phyloP scores from a whole-genome alignment of 1,284 basidiomycete species.

The Porogramme epimiltina region DNA sequence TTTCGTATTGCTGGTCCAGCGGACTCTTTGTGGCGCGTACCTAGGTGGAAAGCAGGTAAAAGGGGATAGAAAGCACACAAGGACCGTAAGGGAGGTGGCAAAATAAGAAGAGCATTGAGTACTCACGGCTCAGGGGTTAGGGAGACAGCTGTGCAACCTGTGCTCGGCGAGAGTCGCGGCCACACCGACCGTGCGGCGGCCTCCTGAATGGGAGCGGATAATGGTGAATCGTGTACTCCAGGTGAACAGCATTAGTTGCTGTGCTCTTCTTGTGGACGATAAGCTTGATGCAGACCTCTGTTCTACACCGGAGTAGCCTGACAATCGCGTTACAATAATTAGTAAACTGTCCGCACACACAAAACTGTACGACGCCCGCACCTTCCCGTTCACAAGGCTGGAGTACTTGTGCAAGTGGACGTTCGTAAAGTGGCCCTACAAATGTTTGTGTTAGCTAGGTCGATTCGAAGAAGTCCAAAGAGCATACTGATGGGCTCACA shows the following conservation, averaged over 20 bases:
- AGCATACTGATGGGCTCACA: constrained; percentile 66
- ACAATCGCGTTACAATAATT: not conserved
- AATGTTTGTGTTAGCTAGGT: not conserved
- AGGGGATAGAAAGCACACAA: constrained; percentile 5
- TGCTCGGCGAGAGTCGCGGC: constrained; percentile 67
- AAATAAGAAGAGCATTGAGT: constrained; percentile 12
- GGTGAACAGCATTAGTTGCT: constrained; percentile 53
- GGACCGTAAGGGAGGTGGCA: constrained; percentile 9
- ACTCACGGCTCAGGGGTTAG: constrained; percentile 83
- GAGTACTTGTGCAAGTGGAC: constrained; percentile 90
- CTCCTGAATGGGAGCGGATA: constrained; percentile 74
- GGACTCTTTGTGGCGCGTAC: constrained; percentile 62
- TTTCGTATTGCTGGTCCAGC: constrained; percentile 60
- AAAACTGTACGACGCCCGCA: constrained; percentile 26
- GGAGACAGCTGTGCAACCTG: constrained; percentile 82
- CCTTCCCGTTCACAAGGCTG: constrained; percentile 84
- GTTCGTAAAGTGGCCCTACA: constrained; percentile 83
- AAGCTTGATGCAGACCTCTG: constrained; percentile 64
- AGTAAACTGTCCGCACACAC: not conserved
- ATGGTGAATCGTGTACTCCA: constrained; percentile 49
- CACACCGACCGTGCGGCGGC: constrained; percentile 75
- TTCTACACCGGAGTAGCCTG: constrained; percentile 73
- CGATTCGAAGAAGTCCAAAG: not conserved
- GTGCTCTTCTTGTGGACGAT: constrained; percentile 71
- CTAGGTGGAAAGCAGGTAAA: not conserved